These are phyloP conservation scores for Boletus bicolor DNA, from an alignment of 768 basidiomycete species.

Conservation along the genomic window DNA sequence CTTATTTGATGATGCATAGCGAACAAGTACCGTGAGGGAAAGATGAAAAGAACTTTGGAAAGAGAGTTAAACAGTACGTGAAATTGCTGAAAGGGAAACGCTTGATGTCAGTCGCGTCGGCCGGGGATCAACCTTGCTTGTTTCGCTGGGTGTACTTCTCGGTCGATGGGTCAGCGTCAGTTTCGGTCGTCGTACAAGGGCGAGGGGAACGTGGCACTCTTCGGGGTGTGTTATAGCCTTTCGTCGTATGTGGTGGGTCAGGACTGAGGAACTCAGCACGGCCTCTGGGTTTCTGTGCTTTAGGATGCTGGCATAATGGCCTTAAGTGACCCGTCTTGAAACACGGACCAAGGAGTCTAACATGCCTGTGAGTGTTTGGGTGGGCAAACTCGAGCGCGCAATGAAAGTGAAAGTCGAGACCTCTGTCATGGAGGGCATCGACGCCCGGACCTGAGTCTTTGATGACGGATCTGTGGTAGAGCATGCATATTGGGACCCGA, in stretches of 20 bases:
- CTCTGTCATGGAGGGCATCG: slow-evolving; percentile 64
- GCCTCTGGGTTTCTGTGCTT: slow-evolving; percentile 39
- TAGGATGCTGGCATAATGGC: slow-evolving; percentile 49
- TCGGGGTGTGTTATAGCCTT: slow-evolving; percentile 16
- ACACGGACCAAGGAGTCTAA: slow-evolving; percentile 87
- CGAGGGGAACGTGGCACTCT: slow-evolving; percentile 7
- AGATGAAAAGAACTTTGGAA: no score
- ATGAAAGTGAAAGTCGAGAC: slow-evolving; percentile 71
- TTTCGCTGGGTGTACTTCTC: slow-evolving; percentile 51
- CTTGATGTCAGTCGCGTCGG: slow-evolving; percentile 66
- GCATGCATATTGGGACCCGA: slow-evolving; percentile 85
- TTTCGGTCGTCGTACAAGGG: slow-evolving; percentile 53
- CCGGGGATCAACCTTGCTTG: slow-evolving; percentile 50
- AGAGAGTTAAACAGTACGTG: slow-evolving; percentile 49
- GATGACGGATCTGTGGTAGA: slow-evolving; percentile 73
- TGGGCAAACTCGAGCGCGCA: slow-evolving; percentile 63
- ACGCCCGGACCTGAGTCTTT: slow-evolving; percentile 73
- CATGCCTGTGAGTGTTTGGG: slow-evolving; percentile 79
- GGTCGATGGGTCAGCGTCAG: slow-evolving; percentile 63
- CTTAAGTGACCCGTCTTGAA: slow-evolving; percentile 81
- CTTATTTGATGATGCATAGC: no score
- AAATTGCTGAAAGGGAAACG: slow-evolving; percentile 79
- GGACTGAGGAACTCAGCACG: slow-evolving; percentile 15
- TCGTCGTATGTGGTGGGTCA: neutral
- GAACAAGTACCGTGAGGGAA: no score